Evolutionary conservation across 192 early-diverging fungal genomes (phyloP).

Genomic region (Coemansia sp.): DNA sequence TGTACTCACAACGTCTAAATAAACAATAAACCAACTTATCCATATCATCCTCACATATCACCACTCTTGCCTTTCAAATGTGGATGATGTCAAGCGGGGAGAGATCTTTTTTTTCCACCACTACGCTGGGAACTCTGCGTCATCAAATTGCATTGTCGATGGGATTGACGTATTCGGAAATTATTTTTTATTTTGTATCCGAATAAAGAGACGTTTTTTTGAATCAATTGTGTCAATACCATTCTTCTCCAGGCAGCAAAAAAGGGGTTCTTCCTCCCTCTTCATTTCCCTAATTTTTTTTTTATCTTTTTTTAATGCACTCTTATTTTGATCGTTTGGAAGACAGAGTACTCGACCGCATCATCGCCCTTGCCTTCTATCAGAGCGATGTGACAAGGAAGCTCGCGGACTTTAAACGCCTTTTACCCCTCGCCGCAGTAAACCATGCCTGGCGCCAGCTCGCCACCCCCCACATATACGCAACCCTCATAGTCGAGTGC

Average conservation of each 20-base stretch:
- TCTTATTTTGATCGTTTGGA: constrained; percentile 2
- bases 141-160: no score
- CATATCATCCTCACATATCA: no score
- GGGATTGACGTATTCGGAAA: constrained; percentile 10
- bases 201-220: neutral
- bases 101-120: no score
- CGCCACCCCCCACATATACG: neutral
- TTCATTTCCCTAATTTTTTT: neutral
- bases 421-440: constrained; percentile 16
- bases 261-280: neutral
- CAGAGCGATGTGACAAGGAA: neutral
- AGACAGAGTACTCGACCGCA: constrained; percentile 17
- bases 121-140: no score
- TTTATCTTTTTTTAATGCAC: neutral
- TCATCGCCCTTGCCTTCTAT: constrained; percentile 11
- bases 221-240: neutral
- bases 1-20: no score
- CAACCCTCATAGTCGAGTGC: constrained; percentile 26
- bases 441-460: constrained; percentile 19
- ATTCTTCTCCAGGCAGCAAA: neutral
- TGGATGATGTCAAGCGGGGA: no score
- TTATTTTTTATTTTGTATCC: neutral
- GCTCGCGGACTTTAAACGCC: constrained; percentile 7
- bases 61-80: no score
- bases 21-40: no score